phyloP scores from a whole-genome alignment of 2,329 filamentous ascomycete species.

The Ilyonectria destructans region DNA sequence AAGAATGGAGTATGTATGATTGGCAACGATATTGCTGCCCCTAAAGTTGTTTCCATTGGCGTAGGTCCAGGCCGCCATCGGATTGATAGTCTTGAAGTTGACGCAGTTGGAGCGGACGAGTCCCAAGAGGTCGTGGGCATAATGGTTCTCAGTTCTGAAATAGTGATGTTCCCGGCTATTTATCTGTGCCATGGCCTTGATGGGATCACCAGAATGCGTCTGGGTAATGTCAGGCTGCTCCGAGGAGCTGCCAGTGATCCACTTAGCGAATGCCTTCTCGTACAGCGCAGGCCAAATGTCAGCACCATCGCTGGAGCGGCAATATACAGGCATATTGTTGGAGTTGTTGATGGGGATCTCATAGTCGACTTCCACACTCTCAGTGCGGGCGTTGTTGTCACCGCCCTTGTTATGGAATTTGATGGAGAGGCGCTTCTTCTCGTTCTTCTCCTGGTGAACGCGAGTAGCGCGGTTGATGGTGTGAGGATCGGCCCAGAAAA shows the following conservation, averaged over 20 bases:
- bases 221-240: conserved; percentile 61
- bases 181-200: conserved; percentile 64
- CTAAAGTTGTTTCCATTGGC: conserved; percentile 56
- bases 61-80: conserved; percentile 56
- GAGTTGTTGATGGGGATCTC: conserved; percentile 58
- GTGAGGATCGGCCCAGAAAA: conserved; percentile 61
- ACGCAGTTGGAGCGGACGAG: conserved; percentile 58
- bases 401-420: conserved; percentile 63
- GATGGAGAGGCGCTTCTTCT: conserved; percentile 51
- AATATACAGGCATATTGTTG: conserved; percentile 60
- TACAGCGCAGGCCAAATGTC: conserved; percentile 64
- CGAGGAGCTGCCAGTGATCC: conserved; percentile 53
- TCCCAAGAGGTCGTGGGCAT: conserved; percentile 54
- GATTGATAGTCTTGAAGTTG: conserved; percentile 59
- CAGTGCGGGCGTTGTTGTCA: conserved; percentile 57
- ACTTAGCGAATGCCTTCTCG: conserved; percentile 65
- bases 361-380: conserved; percentile 51
- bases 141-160: conserved; percentile 54
- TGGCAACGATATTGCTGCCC: conserved; percentile 61
- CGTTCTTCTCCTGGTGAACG: conserved; percentile 44
- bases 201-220: conserved; percentile 59
- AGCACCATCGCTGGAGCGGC: conserved; percentile 58
- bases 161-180: conserved; percentile 57
- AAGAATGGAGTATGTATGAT: conserved; percentile 58
- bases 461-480: conserved; percentile 58